These are phyloP conservation scores for Neurospora sp. DNA, from an alignment of 495 filamentous ascomycete species.

Conservation along the genomic window DNA sequence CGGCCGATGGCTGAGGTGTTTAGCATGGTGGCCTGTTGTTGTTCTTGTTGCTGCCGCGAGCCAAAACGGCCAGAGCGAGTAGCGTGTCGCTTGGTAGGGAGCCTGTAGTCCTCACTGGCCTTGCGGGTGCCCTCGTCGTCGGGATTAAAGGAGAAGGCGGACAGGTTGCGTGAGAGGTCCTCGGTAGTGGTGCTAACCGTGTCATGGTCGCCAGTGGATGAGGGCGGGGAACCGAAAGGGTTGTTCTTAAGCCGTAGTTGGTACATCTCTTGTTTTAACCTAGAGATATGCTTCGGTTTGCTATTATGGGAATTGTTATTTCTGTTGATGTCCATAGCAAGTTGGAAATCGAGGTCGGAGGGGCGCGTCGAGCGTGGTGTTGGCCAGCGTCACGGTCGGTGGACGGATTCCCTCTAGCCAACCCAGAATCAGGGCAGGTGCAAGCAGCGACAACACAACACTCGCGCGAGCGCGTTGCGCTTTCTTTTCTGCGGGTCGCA, in stretches of 20 bases:
- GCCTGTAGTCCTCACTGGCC: constrained; percentile 15
- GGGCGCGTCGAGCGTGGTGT: constrained; percentile 15
- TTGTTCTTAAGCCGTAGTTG: constrained; percentile 26
- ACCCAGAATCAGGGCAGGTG: neutral
- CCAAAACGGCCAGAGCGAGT: constrained; percentile 21
- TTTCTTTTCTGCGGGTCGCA: neutral
- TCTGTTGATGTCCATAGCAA: constrained; percentile 25
- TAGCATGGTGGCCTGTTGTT: constrained; percentile 20
- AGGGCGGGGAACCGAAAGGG: constrained; percentile 40
- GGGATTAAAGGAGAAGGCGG: constrained; percentile 34
- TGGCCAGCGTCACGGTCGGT: neutral
- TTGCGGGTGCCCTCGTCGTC: constrained; percentile 35
- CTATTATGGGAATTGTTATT: constrained; percentile 13
- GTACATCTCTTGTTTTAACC: constrained; percentile 25
- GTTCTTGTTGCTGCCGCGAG: constrained; percentile 2
- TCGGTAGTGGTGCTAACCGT: constrained; percentile 35
- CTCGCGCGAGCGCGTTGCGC: neutral
- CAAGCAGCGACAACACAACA: neutral
- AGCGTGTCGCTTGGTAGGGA: constrained; percentile 9
- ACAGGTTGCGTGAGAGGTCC: constrained; percentile 25
- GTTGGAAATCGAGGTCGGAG: constrained; percentile 1
- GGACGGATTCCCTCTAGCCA: neutral
- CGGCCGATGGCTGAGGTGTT: constrained; percentile 55
- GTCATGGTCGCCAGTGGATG: constrained; percentile 43
- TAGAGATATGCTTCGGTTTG: constrained; percentile 27